A percentile compares a stretch with the other conserved stretches of the same genome.
phyloP scores from a whole-genome alignment of 306 rosid genomes.

The Ammopiptanthus mongolicus region DNA sequence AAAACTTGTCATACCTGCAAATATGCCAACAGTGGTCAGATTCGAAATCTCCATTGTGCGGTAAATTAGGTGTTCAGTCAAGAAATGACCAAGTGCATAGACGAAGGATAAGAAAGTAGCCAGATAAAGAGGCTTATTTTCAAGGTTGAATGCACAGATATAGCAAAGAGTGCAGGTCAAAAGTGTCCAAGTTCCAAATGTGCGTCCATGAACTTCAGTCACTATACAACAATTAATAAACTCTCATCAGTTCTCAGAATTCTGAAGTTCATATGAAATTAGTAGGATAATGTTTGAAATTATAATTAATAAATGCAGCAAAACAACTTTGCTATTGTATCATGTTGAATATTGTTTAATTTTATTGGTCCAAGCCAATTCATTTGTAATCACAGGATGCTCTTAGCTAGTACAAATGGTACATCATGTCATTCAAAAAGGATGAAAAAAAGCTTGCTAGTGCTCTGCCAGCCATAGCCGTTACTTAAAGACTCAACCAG shows the following conservation, averaged over 20 bases:
- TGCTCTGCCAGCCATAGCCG: neutral
- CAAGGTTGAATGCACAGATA: constrained; percentile 88
- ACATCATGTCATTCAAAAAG: neutral
- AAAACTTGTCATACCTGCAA: constrained; percentile 64
- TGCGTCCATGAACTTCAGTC: constrained; percentile 97
- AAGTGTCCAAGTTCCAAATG: constrained; percentile 92
- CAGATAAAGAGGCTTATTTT: constrained; percentile 76
- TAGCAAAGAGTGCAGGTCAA: constrained; percentile 94
- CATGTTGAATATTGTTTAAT: neutral
- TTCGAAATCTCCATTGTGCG: constrained; percentile 71
- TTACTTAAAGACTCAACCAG: constrained; percentile 1
- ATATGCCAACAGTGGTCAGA: constrained; percentile 71
- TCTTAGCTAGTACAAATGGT: neutral
- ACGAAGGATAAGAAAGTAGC: constrained; percentile 79
- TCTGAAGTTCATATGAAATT: constrained; percentile 6
- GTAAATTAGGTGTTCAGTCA: constrained; percentile 68
- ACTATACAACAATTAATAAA: constrained; percentile 36
- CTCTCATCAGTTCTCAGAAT: constrained; percentile 7
- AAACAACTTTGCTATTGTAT: constrained; percentile 12
- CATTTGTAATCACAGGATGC: neutral
- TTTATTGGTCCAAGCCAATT: neutral
- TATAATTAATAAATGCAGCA: neutral
- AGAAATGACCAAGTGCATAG: constrained; percentile 92
- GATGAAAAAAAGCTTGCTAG: neutral
- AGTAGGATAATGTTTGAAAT: neutral